These are phyloP conservation scores for Ormosia semicastrata DNA, from an alignment of 306 rosid species.

Conservation along the genomic window DNA sequence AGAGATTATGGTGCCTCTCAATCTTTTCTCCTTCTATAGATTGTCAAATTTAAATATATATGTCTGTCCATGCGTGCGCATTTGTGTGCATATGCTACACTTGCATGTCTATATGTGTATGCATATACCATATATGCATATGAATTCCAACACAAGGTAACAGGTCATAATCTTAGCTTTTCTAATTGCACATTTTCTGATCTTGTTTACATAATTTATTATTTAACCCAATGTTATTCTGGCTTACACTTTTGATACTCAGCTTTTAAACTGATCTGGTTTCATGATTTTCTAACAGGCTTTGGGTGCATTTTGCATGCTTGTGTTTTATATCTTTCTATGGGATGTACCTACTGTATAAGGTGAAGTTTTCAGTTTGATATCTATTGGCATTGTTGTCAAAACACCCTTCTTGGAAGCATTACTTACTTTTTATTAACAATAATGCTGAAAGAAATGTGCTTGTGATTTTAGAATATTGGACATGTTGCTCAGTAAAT, in stretches of 20 bases:
- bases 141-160: neutral
- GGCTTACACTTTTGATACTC: neutral
- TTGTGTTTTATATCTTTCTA: conserved; percentile 81
- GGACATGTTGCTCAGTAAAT: conserved; percentile 3
- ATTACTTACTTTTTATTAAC: neutral
- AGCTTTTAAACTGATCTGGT: conserved; percentile 7
- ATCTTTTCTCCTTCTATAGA: neutral
- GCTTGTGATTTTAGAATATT: neutral
- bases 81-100: too few relatives aligned
- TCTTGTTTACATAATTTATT: neutral
- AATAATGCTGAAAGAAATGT: neutral
- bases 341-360: conserved; percentile 70
- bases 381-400: neutral
- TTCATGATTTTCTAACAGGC: conserved; percentile 57
- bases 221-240: neutral
- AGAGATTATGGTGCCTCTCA: neutral
- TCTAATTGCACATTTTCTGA: neutral
- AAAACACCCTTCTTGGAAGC: neutral
- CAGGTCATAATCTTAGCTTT: neutral
- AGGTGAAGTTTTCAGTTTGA: conserved; percentile 52
- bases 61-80: too few relatives aligned
- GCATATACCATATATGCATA: neutral
- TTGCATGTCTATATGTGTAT: neutral
- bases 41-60: neutral
- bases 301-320: conserved; percentile 87